Base-by-base conservation (phyloP, 352 stramenopile species). In the Pythium dissimile region DNA sequence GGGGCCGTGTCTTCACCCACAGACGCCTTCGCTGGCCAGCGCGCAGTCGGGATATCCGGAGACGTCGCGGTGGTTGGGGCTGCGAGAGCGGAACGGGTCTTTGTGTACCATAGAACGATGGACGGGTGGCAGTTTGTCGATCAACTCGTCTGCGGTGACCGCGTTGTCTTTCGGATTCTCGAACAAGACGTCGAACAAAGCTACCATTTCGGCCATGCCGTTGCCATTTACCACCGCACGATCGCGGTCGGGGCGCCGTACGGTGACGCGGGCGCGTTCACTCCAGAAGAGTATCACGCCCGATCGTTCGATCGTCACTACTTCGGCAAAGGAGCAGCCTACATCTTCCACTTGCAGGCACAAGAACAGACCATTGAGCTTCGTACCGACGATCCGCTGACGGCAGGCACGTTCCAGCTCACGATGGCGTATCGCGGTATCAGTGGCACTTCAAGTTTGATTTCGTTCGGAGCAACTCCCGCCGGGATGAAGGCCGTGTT, bases 61-160 rank as follows among this genome's bases (percentile, higher is more conserved):
- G 87, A 98, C 45, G 65, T 97, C 21, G 86, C 85, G 7, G 93
- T 96, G 44, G 77, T 98, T 10, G 92, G 86, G n/a, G 92, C 91
- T 1, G 80, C 88, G 0, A 80, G 77, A 1, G 66, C 79, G 32
- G 77, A 89, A 54, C 71, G 67, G 10, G 69, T 88, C 10, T 92
- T 79, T 38, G 75, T 95, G 10, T 93, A 89, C 60, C 85, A 92
- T 44, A 79, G 75, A 16, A 68, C 54, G 12, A 37, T 70, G 11
- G 58, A 57, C 42, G 69, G 66, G 0, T 93, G 85, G 85, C 68
- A 62, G 39, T 67, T 82, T 23, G 66, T 76, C 21, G 69, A 73
- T n/a, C 71, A 70, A 1, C 38, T 98, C 4, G 67, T 70, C 21
- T 86, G 75, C 31, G 90, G 68, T 56, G 92, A 98, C 52, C 93